Evolutionary conservation across 2,329 filamentous ascomycete genomes (phyloP).

Genomic region (Blumeria hordei): DNA sequence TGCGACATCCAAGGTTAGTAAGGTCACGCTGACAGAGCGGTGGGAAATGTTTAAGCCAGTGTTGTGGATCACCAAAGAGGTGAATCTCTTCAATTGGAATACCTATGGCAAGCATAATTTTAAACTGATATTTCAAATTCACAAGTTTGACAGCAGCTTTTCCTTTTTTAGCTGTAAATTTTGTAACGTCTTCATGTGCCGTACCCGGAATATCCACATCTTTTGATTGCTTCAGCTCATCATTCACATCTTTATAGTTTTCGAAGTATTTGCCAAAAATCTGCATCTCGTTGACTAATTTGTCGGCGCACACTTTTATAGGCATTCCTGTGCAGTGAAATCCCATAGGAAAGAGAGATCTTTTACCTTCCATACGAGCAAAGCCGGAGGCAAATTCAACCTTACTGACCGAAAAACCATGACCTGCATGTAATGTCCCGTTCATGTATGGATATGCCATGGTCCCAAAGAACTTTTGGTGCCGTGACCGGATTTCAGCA

Average conservation of each 20-base stretch:
- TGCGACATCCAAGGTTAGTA: conserved; percentile 58
- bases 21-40: conserved; percentile 59
- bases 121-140: conserved; percentile 88
- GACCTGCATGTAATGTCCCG: conserved; percentile 69
- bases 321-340: conserved; percentile 96
- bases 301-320: conserved; percentile 93
- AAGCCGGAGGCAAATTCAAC: conserved; percentile 80
- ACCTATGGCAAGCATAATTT: conserved; percentile 81
- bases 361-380: conserved; percentile 74
- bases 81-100: conserved; percentile 77
- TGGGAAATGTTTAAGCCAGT: conserved; percentile 87
- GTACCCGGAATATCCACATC: conserved; percentile 19
- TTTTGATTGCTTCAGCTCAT: conserved; percentile 21
- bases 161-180: conserved; percentile 80
- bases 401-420: conserved; percentile 79
- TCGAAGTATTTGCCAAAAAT: conserved; percentile 76
- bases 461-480: conserved; percentile 78
- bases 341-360: conserved; percentile 68
- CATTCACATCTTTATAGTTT: conserved; percentile 39
- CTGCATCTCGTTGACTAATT: conserved; percentile 71
- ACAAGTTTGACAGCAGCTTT: conserved; percentile 77
- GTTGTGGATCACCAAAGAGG: conserved; percentile 68
- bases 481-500: conserved; percentile 50
- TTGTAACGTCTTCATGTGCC: conserved; percentile 63
- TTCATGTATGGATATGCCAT: conserved; percentile 70